phyloP scores from a whole-genome alignment of 2,329 filamentous ascomycete species.

The Phoma sp. region DNA sequence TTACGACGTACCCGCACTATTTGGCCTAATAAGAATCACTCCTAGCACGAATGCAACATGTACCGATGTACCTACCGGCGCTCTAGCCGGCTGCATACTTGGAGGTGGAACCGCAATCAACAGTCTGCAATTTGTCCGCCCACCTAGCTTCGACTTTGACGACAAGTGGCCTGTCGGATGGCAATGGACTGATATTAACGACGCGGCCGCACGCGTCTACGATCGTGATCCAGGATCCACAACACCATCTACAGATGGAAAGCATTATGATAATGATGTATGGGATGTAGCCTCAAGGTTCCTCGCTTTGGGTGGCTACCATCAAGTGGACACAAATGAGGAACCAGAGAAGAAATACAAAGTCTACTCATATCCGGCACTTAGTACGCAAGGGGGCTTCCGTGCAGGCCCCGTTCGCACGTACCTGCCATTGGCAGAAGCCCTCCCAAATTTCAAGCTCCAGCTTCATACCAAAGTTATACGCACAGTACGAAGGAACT shows the following conservation, averaged over 20 bases:
- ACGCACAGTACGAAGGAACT: slow-evolving; percentile 22
- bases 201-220: slow-evolving; percentile 27
- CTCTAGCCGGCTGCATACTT: slow-evolving; percentile 45
- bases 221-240: slow-evolving; percentile 32
- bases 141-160: slow-evolving; percentile 28
- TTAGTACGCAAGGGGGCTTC: slow-evolving; percentile 21
- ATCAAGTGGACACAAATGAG: slow-evolving; percentile 25
- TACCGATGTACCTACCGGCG: slow-evolving; percentile 46
- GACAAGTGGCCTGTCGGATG: slow-evolving; percentile 31
- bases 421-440: slow-evolving; percentile 26
- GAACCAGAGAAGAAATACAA: slow-evolving; percentile 30
- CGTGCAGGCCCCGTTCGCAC: slow-evolving; percentile 30
- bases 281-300: slow-evolving; percentile 27
- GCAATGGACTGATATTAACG: slow-evolving; percentile 27
- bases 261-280: slow-evolving; percentile 29
- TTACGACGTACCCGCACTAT: slow-evolving; percentile 34
- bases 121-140: slow-evolving; percentile 28
- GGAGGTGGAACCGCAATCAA: slow-evolving; percentile 47
- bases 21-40: too few species aligned
- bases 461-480: slow-evolving; percentile 31
- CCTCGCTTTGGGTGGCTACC: slow-evolving; percentile 26
- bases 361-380: slow-evolving; percentile 22
- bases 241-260: slow-evolving; percentile 25
- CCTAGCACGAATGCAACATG: too few species aligned
- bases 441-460: slow-evolving; percentile 33